Conservation (phyloP, 306 rosid genomes). For the Crataegus laevigata region DNA sequence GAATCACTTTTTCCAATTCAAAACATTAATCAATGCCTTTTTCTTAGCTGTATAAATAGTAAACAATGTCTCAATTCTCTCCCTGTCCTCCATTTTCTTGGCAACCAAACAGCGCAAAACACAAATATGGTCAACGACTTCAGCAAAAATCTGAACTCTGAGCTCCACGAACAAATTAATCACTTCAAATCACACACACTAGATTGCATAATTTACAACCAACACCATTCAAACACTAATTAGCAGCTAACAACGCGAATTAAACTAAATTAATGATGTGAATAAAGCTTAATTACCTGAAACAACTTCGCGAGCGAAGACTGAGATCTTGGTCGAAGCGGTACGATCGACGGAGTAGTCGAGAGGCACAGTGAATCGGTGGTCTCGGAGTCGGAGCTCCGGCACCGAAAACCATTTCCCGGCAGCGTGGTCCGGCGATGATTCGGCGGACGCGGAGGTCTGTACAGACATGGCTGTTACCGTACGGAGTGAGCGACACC, state of each 20-base stretch:
- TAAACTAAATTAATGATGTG: neutral
- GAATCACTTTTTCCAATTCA: neutral
- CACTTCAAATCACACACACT: neutral
- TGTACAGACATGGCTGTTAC: constrained; percentile 27
- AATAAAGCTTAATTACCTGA: constrained; percentile 36
- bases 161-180: neutral
- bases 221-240: neutral
- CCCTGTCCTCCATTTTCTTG: neutral
- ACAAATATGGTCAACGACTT: neutral
- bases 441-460: neutral
- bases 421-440: constrained; percentile 45
- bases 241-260: neutral
- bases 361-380: constrained; percentile 64
- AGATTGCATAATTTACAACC: neutral
- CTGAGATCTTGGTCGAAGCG: constrained; percentile 49
- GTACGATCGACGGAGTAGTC: constrained; percentile 39
- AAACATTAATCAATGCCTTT: neutral
- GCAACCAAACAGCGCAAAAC: neutral
- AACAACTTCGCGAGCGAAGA: constrained; percentile 93
- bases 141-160: neutral
- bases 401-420: constrained; percentile 79
- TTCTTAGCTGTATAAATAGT: neutral
- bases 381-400: constrained; percentile 79
- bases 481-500: constrained; percentile 7
- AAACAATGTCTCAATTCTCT: neutral